Evolutionary conservation across 2,329 filamentous ascomycete genomes (phyloP), one percentile per base, ranked within the genome.

Genomic region (Ceratocystis destructans): DNA sequence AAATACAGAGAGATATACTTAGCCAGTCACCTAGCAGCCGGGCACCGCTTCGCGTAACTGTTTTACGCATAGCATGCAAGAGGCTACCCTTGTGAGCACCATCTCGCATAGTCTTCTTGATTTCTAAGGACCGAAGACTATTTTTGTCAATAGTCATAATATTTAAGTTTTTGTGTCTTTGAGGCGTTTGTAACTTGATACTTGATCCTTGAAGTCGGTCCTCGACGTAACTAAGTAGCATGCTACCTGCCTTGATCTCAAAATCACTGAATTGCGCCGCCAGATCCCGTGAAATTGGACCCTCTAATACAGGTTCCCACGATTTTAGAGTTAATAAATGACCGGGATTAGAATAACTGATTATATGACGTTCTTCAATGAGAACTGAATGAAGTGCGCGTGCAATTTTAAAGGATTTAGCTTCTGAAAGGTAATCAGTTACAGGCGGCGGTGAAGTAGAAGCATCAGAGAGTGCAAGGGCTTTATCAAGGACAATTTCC

Each of bases 141-240:
- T 92, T 96, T 73, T 88, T 92, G 77, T 99, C 94, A 70, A 99
- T 95, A 63, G 79, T 82, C 89, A 99, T 94, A 69, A 88, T 85
- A 69, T 95, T 84, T 72, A 89, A 80, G 64, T 83, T 81, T 70
- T 88, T 84, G 70, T 90, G 83, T 68, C 89, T 87, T 45, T 87
- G 78, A 1, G 94, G 94, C 57, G 90, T 86, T 73, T 95, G 91
- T 50, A 99, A 80, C 74, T 89, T 90, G 77, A 96, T 85, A 72
- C 84, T 86, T 64, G 87, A 78, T 20, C 89, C 90, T 71, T 88
- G 88, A 20, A 97, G 78, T 64, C 90, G 86, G 70, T 87, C 84
- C 68, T 85, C 83, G 64, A 96, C 87, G 74, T 97, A 99, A 71
- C 89, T 83, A 12, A 99, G 79, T n/a, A 97, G 78, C 31, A 89